Conservation (phyloP, 805 yeast genomes). For the Cyberlindnera nakhonratchasimensis region DNA sequence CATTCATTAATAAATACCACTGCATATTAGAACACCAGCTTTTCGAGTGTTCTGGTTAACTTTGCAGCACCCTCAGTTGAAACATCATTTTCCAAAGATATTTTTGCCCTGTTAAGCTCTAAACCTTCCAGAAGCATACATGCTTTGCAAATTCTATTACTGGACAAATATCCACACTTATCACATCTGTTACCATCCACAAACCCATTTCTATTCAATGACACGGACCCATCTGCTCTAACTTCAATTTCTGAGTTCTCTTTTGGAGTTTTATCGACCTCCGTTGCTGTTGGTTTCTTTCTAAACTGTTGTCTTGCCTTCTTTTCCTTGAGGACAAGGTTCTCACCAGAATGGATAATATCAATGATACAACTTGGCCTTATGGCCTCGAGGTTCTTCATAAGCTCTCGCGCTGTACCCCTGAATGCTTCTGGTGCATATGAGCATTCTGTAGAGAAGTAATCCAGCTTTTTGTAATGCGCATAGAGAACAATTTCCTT, state of each 20-base stretch:
- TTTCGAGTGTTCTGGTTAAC: slow-evolving; percentile 57
- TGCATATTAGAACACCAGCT: slow-evolving; percentile 47
- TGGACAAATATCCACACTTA: slow-evolving; percentile 87
- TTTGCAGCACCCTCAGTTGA: slow-evolving; percentile 64
- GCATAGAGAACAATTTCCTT: slow-evolving; percentile 97
- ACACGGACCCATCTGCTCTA: slow-evolving; percentile 59
- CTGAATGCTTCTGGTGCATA: slow-evolving; percentile 98
- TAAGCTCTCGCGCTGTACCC: slow-evolving; percentile 91
- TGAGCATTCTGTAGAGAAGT: slow-evolving; percentile 95
- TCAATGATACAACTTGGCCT: slow-evolving; percentile 93
- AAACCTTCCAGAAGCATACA: slow-evolving; percentile 84
- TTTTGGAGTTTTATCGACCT: slow-evolving; percentile 3
- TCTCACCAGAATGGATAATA: slow-evolving; percentile 92
- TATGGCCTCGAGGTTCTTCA: slow-evolving; percentile 85
- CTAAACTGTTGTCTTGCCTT: slow-evolving; percentile 37
- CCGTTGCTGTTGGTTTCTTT: slow-evolving; percentile 13
- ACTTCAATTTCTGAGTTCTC: slow-evolving; percentile 44
- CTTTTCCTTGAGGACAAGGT: slow-evolving; percentile 60
- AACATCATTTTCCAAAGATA: slow-evolving; percentile 49
- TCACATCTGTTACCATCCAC: slow-evolving; percentile 76
- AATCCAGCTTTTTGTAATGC: slow-evolving; percentile 90
- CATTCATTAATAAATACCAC: not conserved
- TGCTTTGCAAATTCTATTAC: slow-evolving; percentile 88
- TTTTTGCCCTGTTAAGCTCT: slow-evolving; percentile 68
- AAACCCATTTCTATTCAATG: slow-evolving; percentile 36